A percentile compares a stretch with the other conserved stretches of the same genome.
phyloP scores from a whole-genome alignment of 306 rosid species.

The Nissolia schottii region DNA sequence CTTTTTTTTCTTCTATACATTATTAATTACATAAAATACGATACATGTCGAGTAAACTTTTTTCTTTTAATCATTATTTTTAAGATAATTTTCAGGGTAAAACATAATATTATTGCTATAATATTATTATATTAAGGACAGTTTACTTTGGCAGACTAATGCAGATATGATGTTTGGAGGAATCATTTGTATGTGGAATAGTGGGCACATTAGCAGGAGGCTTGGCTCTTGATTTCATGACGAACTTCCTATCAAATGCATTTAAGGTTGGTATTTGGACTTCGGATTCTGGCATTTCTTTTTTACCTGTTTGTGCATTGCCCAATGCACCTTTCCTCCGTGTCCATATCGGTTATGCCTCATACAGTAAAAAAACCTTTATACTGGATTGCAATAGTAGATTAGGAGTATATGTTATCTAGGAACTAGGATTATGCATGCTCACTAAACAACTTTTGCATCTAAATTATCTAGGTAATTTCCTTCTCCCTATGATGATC shows the following conservation, averaged over 20 bases:
- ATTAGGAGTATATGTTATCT: neutral
- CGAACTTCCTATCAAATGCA: too few relatives aligned
- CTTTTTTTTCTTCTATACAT: neutral
- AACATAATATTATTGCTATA: conserved; percentile 3
- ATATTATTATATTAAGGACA: conserved; percentile 15
- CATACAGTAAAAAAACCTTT: neutral
- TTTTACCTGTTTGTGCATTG: conserved; percentile 2
- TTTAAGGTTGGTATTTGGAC: conserved; percentile 74
- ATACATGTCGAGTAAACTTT: neutral
- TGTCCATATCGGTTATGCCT: too few relatives aligned
- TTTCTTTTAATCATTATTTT: too few relatives aligned
- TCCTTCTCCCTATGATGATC: neutral
- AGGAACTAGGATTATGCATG: neutral
- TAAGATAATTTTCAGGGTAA: neutral
- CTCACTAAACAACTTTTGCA: neutral
- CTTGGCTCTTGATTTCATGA: too few relatives aligned
- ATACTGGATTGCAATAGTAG: neutral
- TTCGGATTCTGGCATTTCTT: neutral
- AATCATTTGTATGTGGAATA: conserved; percentile 62
- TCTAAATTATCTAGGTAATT: conserved; percentile 42
- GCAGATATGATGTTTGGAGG: conserved; percentile 94
- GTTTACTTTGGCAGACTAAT: conserved; percentile 51
- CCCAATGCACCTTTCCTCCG: neutral
- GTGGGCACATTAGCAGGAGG: too few relatives aligned
- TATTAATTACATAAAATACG: neutral